Base-by-base conservation (phyloP, 805 yeast genomes). In the Nakazawaea holstii region DNA sequence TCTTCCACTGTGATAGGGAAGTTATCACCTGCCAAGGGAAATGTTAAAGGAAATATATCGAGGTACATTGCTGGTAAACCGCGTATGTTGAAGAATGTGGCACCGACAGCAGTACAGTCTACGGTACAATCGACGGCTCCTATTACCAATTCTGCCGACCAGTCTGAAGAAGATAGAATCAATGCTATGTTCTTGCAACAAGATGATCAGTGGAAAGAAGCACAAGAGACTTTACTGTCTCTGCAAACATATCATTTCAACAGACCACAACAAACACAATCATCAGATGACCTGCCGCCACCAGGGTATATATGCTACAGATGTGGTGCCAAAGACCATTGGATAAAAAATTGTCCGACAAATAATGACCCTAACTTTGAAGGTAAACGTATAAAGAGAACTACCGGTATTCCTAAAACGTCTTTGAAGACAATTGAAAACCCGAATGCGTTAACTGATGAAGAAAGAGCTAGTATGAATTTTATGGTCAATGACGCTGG, bases 331-430 rank as follows among this genome's bases (percentile, higher is more conserved):
- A 87, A 89, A 64, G 78, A 77, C 51, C 99, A 94, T 64, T 92
- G 95, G 90, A 92, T 94, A 50, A 87, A 86, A 60, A 88, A 90
- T 57, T 94, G 99, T 70, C 99, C 99, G 0, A 88, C 95, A 3
- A 85, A 87, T 59, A 81, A 79, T 39, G 98, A 92, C 65, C 97
- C 97, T 2, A 87, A 81, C 56, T 90, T 90, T 76, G 98, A 92
- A 60, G 96, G 96, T 15, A 88, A 87, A 59, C 76, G 95, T 51
- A 85, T 94, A 42, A 85, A 87, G 57, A 77, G 95, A 56, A 91
- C 97, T 0, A 94, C 98, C 0, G 99, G 99, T 82, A 94, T 94
- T 59, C 99, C 99, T 2, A 86, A 84, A 65, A 84, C 95, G 31
- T 89, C 89, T 64, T 78, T 94, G 64, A 86, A 89, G 55, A 84